Percentiles rank a stretch among this genome's conserved stretches.
Conservation (phyloP, 176 grass and related monocot genomes). For the Saccharum spontaneum region DNA sequence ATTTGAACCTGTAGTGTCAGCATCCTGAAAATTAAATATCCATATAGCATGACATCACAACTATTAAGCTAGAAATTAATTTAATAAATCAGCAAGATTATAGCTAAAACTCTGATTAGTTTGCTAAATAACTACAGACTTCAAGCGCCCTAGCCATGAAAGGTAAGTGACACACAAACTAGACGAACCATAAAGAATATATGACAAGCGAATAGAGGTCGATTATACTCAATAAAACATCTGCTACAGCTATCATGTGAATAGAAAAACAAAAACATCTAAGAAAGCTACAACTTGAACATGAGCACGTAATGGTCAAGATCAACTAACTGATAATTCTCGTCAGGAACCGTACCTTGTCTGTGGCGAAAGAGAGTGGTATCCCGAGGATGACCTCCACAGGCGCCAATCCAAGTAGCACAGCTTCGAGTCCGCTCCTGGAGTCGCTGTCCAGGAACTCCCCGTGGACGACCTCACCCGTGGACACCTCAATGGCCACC, state of each 20-base stretch:
- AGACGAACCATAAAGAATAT: background rate
- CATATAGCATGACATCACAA: background rate
- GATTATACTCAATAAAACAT: background rate
- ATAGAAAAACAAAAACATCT: background rate
- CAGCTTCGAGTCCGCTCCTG: conserved; percentile 73
- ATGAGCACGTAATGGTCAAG: background rate
- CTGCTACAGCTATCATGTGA: background rate
- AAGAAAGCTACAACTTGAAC: background rate
- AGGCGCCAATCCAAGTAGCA: conserved; percentile 68
- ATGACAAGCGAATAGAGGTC: background rate
- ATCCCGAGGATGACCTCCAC: conserved; percentile 77
- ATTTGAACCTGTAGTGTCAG: background rate
- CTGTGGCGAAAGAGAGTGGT: conserved; percentile 56
- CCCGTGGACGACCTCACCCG: conserved; percentile 76
- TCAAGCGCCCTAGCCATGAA: background rate
- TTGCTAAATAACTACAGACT: background rate
- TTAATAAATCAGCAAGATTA: background rate
- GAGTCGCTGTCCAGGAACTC: conserved; percentile 67
- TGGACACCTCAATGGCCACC: conserved; percentile 70
- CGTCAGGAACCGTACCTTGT: conserved; percentile 70
- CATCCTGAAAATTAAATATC: background rate
- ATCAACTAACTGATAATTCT: background rate
- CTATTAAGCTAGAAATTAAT: background rate
- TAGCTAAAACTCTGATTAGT: background rate
- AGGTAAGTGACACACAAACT: background rate